Evolutionary conservation across 2,329 filamentous ascomycete species (phyloP).

Genomic region (Cyphellophora europaea): DNA sequence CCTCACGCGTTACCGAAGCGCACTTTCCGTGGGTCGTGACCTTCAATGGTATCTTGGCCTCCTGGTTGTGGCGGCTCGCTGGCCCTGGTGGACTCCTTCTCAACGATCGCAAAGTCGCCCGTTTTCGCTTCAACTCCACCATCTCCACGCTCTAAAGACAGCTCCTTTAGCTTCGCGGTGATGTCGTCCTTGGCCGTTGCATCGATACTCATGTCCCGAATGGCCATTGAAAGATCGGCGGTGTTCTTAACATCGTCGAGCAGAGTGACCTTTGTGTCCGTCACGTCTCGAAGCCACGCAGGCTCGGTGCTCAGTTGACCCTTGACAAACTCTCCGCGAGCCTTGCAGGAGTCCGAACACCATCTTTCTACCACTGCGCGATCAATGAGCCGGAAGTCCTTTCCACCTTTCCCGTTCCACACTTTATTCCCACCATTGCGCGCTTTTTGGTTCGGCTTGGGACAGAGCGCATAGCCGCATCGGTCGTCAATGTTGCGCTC

Average conservation of each 20-base stretch:
- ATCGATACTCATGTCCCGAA: conserved; percentile 8
- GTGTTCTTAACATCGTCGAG: conserved; percentile 50
- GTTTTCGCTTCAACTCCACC: too few relatives aligned
- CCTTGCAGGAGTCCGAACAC: conserved; percentile 74
- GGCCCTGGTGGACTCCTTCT: conserved; percentile 4
- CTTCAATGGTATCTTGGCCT: conserved; percentile 7
- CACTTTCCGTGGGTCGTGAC: conserved; percentile 11
- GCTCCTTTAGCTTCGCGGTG: conserved; percentile 32
- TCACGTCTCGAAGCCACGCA: conserved; percentile 68
- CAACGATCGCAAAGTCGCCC: too few relatives aligned
- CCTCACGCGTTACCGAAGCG: conserved; percentile 5
- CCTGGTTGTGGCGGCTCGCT: conserved; percentile 1
- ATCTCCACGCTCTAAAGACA: conserved; percentile 44
- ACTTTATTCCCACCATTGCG: conserved; percentile 44
- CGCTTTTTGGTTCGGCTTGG: conserved; percentile 49
- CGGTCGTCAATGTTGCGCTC: conserved; percentile 76
- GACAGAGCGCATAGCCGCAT: conserved; percentile 80
- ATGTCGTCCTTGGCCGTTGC: conserved; percentile 20
- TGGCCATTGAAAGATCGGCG: conserved; percentile 28
- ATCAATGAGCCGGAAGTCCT: conserved; percentile 55
- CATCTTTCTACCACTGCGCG: conserved; percentile 70
- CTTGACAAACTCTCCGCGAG: conserved; percentile 72
- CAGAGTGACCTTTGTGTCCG: conserved; percentile 49
- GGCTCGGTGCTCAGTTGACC: conserved; percentile 80
- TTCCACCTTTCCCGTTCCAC: conserved; percentile 46